phyloP scores from a whole-genome alignment of 345 rosid species.

The Combretum micranthum region DNA sequence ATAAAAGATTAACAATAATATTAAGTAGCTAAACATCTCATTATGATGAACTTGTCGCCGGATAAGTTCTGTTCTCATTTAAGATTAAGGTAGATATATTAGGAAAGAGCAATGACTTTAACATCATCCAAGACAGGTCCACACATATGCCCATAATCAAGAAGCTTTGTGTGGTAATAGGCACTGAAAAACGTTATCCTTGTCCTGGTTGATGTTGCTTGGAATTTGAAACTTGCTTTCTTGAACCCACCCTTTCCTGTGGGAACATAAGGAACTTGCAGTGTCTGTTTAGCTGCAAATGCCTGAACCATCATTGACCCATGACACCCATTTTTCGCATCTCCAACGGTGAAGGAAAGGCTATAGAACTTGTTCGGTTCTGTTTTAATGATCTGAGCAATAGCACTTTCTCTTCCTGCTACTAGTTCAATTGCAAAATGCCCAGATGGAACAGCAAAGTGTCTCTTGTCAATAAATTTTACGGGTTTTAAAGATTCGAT shows the following conservation, averaged over 20 bases:
- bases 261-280: slow-evolving; percentile 38
- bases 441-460: slow-evolving; percentile 62
- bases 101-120: slow-evolving; percentile 18
- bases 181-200: slow-evolving; percentile 68
- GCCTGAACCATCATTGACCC: slow-evolving; percentile 84
- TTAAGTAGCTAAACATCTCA: no score
- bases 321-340: slow-evolving; percentile 70
- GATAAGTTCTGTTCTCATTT: no score
- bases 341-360: slow-evolving; percentile 55
- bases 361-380: slow-evolving; percentile 32
- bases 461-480: slow-evolving; percentile 60
- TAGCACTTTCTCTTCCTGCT: slow-evolving; percentile 79
- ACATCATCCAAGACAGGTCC: slow-evolving; percentile 85
- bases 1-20: no score
- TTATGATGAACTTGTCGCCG: no score
- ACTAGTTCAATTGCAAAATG: slow-evolving; percentile 53
- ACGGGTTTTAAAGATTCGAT: slow-evolving; percentile 79
- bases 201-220: slow-evolving; percentile 39
- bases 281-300: slow-evolving; percentile 40
- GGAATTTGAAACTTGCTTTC: slow-evolving; percentile 37
- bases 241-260: slow-evolving; percentile 46
- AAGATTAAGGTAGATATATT: no score
- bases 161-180: slow-evolving; percentile 60
- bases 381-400: slow-evolving; percentile 72
- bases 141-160: slow-evolving; percentile 73